phyloP scores from a whole-genome alignment of 2,329 filamentous ascomycete genomes.

The Thielaviopsis ethacetica region DNA sequence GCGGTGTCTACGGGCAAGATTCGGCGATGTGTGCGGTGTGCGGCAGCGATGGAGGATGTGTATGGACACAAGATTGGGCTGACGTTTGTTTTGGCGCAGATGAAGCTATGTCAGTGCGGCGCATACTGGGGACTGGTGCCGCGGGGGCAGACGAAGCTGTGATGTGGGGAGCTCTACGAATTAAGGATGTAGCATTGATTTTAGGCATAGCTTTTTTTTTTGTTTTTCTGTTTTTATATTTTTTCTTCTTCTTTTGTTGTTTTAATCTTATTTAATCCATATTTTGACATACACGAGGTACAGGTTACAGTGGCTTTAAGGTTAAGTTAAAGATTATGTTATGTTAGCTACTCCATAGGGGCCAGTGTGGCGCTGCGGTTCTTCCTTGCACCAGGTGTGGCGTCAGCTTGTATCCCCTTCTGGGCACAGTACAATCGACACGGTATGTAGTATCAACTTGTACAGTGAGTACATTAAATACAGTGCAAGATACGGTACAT shows the following conservation, averaged over 20 bases:
- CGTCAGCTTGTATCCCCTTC: neutral
- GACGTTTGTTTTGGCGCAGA: conserved; percentile 36
- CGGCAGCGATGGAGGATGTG: conserved; percentile 48
- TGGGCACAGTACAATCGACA: neutral
- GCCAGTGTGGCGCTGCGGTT: neutral
- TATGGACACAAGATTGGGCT: conserved; percentile 30
- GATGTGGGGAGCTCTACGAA: neutral
- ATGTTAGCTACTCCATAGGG: neutral
- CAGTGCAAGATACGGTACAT: neutral
- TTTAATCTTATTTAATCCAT: neutral
- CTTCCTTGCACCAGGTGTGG: neutral
- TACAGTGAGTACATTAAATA: no score
- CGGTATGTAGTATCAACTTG: neutral
- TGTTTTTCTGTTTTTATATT: neutral
- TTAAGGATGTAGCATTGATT: neutral
- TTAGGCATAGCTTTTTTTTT: neutral
- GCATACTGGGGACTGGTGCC: conserved; percentile 31
- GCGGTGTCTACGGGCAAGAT: conserved; percentile 29
- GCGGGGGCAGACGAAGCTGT: conserved; percentile 9
- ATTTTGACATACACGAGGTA: neutral
- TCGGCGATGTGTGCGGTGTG: conserved; percentile 33
- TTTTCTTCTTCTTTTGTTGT: neutral
- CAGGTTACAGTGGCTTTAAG: neutral
- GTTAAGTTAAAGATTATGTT: no score
- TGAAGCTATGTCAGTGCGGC: conserved; percentile 38